These are phyloP conservation scores for Apiospora arundinis DNA, from an alignment of 2,329 filamentous ascomycete species.

Conservation along the genomic window DNA sequence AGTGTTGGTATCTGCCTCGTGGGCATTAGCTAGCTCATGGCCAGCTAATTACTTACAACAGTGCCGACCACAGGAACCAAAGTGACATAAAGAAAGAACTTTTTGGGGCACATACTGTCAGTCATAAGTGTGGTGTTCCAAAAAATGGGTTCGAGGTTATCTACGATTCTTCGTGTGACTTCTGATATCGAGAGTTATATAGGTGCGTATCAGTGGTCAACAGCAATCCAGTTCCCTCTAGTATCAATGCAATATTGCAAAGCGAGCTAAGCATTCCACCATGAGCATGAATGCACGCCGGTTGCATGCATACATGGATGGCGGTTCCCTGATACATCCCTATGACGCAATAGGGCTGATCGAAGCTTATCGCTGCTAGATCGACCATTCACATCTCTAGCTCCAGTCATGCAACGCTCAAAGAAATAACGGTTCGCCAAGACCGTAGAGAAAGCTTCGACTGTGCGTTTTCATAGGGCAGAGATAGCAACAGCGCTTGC, in stretches of 20 bases:
- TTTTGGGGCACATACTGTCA: no score
- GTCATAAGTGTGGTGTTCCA: no score
- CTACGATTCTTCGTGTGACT: no score
- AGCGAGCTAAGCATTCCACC: background rate
- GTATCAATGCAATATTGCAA: background rate
- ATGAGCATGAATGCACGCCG: background rate
- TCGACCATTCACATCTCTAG: background rate
- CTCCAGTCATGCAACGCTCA: background rate
- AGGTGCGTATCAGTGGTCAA: no score
- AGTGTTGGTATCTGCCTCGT: no score
- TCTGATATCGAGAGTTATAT: no score
- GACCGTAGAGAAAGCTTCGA: background rate
- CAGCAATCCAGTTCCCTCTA: no score
- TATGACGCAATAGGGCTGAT: slow-evolving; percentile 19
- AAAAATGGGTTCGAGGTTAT: no score
- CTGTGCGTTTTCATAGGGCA: background rate
- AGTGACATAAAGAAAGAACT: no score
- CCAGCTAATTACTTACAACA: no score
- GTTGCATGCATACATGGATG: background rate
- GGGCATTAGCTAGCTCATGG: no score
- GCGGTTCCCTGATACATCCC: background rate
- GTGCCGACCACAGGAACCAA: no score
- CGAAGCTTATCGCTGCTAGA: background rate
- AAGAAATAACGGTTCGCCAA: background rate
- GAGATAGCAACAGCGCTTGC: background rate